Conservation (phyloP, 257 asterid species). For the Verbascum thapsus region DNA sequence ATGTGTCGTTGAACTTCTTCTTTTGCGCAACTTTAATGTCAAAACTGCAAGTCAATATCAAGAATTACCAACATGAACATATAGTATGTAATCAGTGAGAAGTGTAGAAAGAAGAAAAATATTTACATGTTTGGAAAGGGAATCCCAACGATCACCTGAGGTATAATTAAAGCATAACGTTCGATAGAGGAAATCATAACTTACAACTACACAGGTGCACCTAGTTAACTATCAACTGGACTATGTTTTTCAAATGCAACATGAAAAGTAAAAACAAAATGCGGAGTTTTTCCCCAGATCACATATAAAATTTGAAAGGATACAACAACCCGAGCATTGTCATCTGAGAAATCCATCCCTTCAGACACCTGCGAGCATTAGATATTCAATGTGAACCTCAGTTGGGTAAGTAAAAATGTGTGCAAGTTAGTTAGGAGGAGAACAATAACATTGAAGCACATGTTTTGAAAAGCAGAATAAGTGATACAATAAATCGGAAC, state of each 20-base stretch:
- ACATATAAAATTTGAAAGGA: constrained; percentile 49
- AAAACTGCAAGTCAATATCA: constrained; percentile 50
- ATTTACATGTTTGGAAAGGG: constrained; percentile 95
- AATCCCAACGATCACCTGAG: constrained; percentile 88
- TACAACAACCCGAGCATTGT: constrained; percentile 96
- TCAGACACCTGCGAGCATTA: constrained; percentile 78
- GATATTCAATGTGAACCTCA: constrained; percentile 21
- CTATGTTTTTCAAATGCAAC: constrained; percentile 6
- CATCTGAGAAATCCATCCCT: constrained; percentile 98
- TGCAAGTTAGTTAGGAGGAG: constrained; percentile 4
- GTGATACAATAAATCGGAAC: constrained; percentile 10
- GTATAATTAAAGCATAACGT: constrained; percentile 58
- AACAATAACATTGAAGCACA: not conserved
- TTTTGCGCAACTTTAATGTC: constrained; percentile 80
- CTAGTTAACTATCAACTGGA: constrained; percentile 18
- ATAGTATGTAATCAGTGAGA: constrained; percentile 21
- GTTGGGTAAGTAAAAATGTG: constrained; percentile 2
- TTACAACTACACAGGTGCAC: constrained; percentile 4
- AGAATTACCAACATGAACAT: constrained; percentile 29
- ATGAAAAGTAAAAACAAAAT: constrained; percentile 8
- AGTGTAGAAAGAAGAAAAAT: constrained; percentile 25
- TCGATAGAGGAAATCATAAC: constrained; percentile 25
- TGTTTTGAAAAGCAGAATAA: constrained; percentile 7
- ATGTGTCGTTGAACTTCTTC: constrained; percentile 80
- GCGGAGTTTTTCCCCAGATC: constrained; percentile 4